A percentile compares a stretch with the other conserved stretches of the same genome.
Evolutionary conservation across 331 rosid genomes (phyloP).

Genomic region (Malus hybrid): DNA sequence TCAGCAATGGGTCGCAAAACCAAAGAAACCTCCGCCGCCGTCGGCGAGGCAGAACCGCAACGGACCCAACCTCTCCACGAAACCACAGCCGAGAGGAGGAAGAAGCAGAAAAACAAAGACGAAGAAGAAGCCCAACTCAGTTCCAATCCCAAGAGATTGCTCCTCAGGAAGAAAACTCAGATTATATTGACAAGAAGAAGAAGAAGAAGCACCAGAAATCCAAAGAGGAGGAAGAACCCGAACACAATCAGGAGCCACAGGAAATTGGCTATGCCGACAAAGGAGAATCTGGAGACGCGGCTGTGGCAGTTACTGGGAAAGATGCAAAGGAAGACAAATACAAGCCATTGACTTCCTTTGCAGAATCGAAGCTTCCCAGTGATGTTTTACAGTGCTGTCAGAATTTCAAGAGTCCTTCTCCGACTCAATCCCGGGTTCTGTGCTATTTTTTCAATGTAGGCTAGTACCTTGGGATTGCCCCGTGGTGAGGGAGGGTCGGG

Average conservation of each 20-base stretch:
- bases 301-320: conserved; percentile 31
- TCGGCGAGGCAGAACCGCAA: conserved; percentile 35
- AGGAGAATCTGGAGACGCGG: conserved; percentile 25
- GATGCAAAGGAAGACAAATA: conserved; percentile 39
- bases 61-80: conserved; percentile 15
- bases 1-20: conserved; percentile 59
- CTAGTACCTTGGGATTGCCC: background rate
- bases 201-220: conserved; percentile 26
- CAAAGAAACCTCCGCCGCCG: conserved; percentile 23
- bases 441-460: background rate
- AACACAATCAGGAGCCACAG: conserved; percentile 7
- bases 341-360: conserved; percentile 33
- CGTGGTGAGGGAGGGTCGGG: background rate
- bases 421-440: conserved; percentile 64
- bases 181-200: conserved; percentile 15
- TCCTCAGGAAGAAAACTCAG: conserved; percentile 1
- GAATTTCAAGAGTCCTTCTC: conserved; percentile 62
- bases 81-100: conserved; percentile 38
- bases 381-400: conserved; percentile 71
- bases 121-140: conserved; percentile 9
- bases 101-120: conserved; percentile 15
- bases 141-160: conserved; percentile 29
- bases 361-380: conserved; percentile 54
- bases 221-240: conserved; percentile 11
- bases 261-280: background rate